These are phyloP conservation scores for Akanthomyces uredinophilus DNA, from an alignment of 2,329 filamentous ascomycete genomes.

Conservation along the genomic window DNA sequence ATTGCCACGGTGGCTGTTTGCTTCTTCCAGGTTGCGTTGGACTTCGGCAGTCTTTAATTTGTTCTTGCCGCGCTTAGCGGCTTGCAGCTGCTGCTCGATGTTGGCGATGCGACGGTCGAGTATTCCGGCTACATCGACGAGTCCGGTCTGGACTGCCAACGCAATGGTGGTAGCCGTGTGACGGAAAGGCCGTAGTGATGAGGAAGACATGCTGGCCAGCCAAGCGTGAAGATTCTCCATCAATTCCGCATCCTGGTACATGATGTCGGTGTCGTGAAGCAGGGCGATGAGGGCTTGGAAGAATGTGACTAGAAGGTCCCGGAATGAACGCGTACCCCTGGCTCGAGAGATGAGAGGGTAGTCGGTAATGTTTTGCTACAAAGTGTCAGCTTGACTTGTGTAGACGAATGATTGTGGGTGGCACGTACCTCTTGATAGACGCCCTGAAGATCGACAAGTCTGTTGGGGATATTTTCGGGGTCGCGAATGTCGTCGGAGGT, in stretches of 20 bases:
- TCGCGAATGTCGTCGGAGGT: slow-evolving; percentile 81
- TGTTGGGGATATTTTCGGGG: slow-evolving; percentile 76
- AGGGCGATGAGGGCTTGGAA: slow-evolving; percentile 71
- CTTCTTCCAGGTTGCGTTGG: slow-evolving; percentile 65
- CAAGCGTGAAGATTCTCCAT: slow-evolving; percentile 87
- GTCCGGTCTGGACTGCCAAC: slow-evolving; percentile 69
- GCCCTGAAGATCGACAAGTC: slow-evolving; percentile 78
- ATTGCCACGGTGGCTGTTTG: slow-evolving; percentile 62
- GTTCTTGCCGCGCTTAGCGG: slow-evolving; percentile 68
- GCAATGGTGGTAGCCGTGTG: slow-evolving; percentile 88
- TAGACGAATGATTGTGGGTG: not conserved
- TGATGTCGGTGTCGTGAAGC: slow-evolving; percentile 72
- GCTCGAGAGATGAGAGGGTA: slow-evolving; percentile 86
- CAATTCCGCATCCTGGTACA: slow-evolving; percentile 72
- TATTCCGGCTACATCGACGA: slow-evolving; percentile 68
- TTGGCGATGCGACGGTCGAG: slow-evolving; percentile 69
- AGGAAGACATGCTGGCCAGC: slow-evolving; percentile 87
- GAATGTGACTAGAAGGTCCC: slow-evolving; percentile 70
- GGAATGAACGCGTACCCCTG: slow-evolving; percentile 72
- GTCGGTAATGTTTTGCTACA: slow-evolving; percentile 70
- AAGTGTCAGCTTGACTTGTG: not conserved
- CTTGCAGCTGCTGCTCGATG: slow-evolving; percentile 71
- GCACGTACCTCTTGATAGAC: slow-evolving; percentile 70
- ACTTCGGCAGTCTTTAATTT: slow-evolving; percentile 72
- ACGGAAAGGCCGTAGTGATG: slow-evolving; percentile 79